These are phyloP conservation scores for Pistacia atlantica DNA, from an alignment of 345 rosid genomes.

Conservation along the genomic window DNA sequence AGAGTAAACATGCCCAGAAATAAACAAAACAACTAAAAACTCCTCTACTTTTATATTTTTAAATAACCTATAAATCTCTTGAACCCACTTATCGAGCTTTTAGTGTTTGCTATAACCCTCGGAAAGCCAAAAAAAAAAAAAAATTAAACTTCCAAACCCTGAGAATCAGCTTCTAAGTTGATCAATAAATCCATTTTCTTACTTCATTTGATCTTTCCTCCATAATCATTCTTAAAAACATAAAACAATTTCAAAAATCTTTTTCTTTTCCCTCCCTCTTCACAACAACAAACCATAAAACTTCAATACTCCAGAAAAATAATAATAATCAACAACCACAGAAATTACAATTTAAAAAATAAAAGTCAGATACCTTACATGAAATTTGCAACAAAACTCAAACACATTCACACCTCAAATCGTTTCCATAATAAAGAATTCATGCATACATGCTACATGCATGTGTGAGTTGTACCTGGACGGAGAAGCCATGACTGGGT, in stretches of 20 bases:
- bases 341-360: neutral
- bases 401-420: neutral
- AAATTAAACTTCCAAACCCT: neutral
- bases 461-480: neutral
- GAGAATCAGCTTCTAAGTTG: neutral
- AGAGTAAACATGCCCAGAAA: neutral
- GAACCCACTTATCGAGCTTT: neutral
- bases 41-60: neutral
- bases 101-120: neutral
- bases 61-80: neutral
- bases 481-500: constrained; percentile 10
- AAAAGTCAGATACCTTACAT: neutral
- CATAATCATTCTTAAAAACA: neutral
- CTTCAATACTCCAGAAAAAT: neutral
- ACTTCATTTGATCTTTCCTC: neutral
- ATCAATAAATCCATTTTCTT: no score
- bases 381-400: neutral
- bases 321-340: neutral
- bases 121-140: neutral
- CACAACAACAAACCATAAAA: neutral
- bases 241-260: no score
- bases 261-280: neutral
- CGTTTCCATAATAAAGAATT: neutral
- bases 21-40: no score
- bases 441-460: neutral